A percentile compares a stretch with the other conserved stretches of the same genome.
Evolutionary conservation across 768 basidiomycete genomes (phyloP).

Genomic region (Trametes cubensis): DNA sequence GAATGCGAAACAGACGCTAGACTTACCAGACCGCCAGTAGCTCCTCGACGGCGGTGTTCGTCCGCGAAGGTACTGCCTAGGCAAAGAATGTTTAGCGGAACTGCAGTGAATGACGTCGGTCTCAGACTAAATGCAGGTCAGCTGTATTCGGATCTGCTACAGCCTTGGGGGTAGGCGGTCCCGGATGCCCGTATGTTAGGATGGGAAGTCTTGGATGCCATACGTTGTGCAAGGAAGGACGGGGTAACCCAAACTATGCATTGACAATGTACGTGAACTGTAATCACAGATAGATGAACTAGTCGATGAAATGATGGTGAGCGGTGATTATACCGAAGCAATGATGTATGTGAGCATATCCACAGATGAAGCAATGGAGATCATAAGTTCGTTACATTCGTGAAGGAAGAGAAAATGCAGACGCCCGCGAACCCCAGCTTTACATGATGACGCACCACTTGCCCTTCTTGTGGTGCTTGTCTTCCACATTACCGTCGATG

Average conservation of each 20-base stretch:
- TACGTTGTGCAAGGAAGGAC: neutral
- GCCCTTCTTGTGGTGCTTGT: slow-evolving; percentile 27
- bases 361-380: slow-evolving; percentile 12
- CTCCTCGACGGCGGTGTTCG: neutral
- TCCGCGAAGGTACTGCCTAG: neutral
- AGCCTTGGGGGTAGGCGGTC: too few species aligned
- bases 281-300: slow-evolving; percentile 11
- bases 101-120: neutral
- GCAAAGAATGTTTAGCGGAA: slow-evolving; percentile 2
- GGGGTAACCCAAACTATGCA: slow-evolving; percentile 15
- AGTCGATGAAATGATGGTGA: slow-evolving; percentile 12
- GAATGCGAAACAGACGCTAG: too few species aligned
- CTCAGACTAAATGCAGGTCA: neutral
- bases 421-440: slow-evolving; percentile 15
- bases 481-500: slow-evolving; percentile 22
- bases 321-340: slow-evolving; percentile 20
- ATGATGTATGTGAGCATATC: slow-evolving; percentile 22
- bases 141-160: neutral
- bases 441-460: slow-evolving; percentile 36
- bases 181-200: too few species aligned
- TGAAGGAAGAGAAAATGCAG: slow-evolving; percentile 15
- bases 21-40: neutral
- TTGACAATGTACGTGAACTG: slow-evolving; percentile 7
- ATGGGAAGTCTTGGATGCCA: too few species aligned
- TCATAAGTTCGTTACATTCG: slow-evolving; percentile 27